These are phyloP conservation scores for Trichoderma hamatum DNA, from an alignment of 2,329 filamentous ascomycete genomes.

Conservation along the genomic window DNA sequence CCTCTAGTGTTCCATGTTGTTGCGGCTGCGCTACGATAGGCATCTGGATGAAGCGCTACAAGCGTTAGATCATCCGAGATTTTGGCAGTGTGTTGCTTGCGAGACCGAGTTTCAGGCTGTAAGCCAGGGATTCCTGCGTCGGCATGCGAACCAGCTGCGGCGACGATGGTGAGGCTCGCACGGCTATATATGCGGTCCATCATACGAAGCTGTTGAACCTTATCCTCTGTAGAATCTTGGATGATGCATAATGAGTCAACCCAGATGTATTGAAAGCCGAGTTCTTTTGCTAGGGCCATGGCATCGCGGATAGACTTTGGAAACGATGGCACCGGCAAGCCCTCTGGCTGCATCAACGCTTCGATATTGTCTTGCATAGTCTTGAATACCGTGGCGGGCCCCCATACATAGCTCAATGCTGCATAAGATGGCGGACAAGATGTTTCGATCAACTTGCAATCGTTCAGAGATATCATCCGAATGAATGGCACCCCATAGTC, in stretches of 20 bases:
- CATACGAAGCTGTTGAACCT: slow-evolving; percentile 22
- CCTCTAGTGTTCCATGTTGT: slow-evolving; percentile 18
- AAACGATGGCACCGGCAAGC: slow-evolving; percentile 1
- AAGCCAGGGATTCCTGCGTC: slow-evolving; percentile 15
- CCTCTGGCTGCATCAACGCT: slow-evolving; percentile 7
- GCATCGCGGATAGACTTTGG: slow-evolving; percentile 26
- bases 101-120: background rate
- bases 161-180: slow-evolving; percentile 25
- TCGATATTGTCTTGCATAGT: slow-evolving; percentile 15
- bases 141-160: slow-evolving; percentile 20
- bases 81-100: slow-evolving; percentile 4
- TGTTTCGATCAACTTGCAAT: slow-evolving; percentile 13
- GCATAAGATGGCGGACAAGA: slow-evolving; percentile 12
- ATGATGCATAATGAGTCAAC: slow-evolving; percentile 28
- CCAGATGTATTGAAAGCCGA: slow-evolving; percentile 28
- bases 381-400: slow-evolving; percentile 6
- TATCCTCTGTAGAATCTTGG: slow-evolving; percentile 21
- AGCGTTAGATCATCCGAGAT: slow-evolving; percentile 10
- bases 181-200: slow-evolving; percentile 26
- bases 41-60: slow-evolving; percentile 11
- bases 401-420: slow-evolving; percentile 27
- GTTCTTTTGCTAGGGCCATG: slow-evolving; percentile 15
- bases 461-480: slow-evolving; percentile 19
- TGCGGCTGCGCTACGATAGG: background rate
- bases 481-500: slow-evolving; percentile 18